Evolutionary conservation across 306 rosid genomes (phyloP), one percentile per base, ranked within the genome.

Genomic region (Rosa multiflora): DNA sequence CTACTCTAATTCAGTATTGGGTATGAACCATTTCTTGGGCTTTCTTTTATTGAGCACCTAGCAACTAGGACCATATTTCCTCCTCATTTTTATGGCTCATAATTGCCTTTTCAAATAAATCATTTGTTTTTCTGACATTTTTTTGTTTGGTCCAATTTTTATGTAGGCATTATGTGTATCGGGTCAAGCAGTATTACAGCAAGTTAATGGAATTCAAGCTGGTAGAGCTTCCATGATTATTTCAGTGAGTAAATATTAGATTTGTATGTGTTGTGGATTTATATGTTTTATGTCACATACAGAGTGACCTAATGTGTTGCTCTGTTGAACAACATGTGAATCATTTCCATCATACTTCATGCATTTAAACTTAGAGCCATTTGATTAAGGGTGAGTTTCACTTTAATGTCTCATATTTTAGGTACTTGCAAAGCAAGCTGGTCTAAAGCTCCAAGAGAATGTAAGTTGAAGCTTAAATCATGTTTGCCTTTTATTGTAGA

Each of bases 391-490:
- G 6, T 8, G 15, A 23, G 59, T 89, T 67, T 79, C 76, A 58
- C 69, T 70, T 73, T 49, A 58, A 40, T 67, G 35, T 84, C 85
- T 68, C 46, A 35, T 76, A 77, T 68, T 81, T 72, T 84, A 95
- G 99, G 96, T 95, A 77, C 98, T 95, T 81, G 76, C 76, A 51
- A 92, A 92, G 87, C 99, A 92, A 88, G 95, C 91, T 72, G 94
- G 97, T 76, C 89, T 95, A 74, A 88, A 77, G 83, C 91, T 95
- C 62, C 92, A 85, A 75, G 92, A 85, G 56, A 88, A 88, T 84
- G 98, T 95, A 88, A 90, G 94, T 83, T 77, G 72, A 51, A n/a
- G 66, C 47, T 44, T 64, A 4, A 42, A 70, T 77, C 53, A 42
- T 64, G 69, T 52, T 21, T 76, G 76, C 43, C 62, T 12, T 67